Evolutionary conservation across 495 filamentous ascomycete species (phyloP), one percentile per base, ranked within the genome.

Genomic region (Ramalina intermedia): DNA sequence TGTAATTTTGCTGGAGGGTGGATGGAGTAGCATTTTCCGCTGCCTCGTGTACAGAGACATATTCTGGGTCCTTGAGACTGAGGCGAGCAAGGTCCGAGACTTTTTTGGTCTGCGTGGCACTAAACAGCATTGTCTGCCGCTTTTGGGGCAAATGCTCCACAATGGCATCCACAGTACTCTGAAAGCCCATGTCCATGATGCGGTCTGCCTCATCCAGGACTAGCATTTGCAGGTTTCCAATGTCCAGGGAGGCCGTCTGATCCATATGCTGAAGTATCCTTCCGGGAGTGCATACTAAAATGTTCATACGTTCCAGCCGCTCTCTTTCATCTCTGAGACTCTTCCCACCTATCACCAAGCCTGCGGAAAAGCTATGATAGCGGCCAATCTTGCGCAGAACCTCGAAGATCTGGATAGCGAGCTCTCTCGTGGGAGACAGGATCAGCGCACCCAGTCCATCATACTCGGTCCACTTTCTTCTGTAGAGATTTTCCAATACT

Each of bases 171-270:
- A 99, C 78, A 0, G 85, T 84, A 13, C 74, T 70, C 62, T 94
- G 84, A 62, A 99, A 99, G 11, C 91, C 91, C 88, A 96, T 93
- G 62, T 99, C 91, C 73, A 99, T 75, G 55, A 96, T 96, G 27
- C 91, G 76, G 60, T 99, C 91, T 4, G 91, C 91, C 60, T 99
- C 91, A 57, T 99, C 91, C 51, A 99, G 71, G 4, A 96, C 91
- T 26, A 99, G 71, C 62, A 96, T 84, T 63, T 93, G 84, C 45
- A 99, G 58, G 63, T 91, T 94, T 55, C 85, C 81, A 37, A 91
- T 82, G 46, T 93, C 87, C 56, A 99, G 85, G 29, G 80, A 77
- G 6, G 87, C 84, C 0, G 91, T 96, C 67, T 96, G 88, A 61
- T 94, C 88, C 62, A 99, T 68, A 65, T 99, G 91, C 63, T 99